Percentiles rank a stretch among this genome's conserved stretches.
Evolutionary conservation across 768 basidiomycete species (phyloP).

Genomic region (Pleurotus giganteus): DNA sequence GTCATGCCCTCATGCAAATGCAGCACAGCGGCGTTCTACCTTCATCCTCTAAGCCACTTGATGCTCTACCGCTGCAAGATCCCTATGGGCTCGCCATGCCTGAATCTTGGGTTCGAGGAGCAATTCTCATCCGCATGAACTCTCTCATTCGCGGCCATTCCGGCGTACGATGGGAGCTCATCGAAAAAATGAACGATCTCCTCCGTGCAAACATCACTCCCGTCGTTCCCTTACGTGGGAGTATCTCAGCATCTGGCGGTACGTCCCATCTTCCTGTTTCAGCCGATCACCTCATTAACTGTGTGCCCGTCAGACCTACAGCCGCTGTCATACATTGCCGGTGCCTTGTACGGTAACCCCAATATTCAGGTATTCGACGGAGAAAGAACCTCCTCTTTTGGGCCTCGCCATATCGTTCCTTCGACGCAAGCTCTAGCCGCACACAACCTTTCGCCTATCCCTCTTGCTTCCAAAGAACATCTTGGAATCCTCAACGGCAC

Average conservation of each 20-base stretch:
- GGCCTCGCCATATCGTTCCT: slow-evolving; percentile 47
- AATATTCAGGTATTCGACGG: slow-evolving; percentile 66
- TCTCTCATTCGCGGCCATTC: slow-evolving; percentile 81
- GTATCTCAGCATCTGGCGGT: slow-evolving; percentile 80
- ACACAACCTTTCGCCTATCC: slow-evolving; percentile 56
- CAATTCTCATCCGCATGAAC: slow-evolving; percentile 79
- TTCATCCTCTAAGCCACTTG: slow-evolving; percentile 42
- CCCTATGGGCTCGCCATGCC: slow-evolving; percentile 75
- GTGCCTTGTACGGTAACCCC: slow-evolving; percentile 63
- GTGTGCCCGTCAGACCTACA: slow-evolving; percentile 26
- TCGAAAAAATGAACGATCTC: slow-evolving; percentile 66
- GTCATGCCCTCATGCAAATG: slow-evolving; percentile 68
- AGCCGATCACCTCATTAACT: neutral
- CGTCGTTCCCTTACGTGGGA: slow-evolving; percentile 77
- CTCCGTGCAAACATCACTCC: slow-evolving; percentile 64
- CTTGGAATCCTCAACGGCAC: slow-evolving; percentile 75
- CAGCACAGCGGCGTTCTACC: slow-evolving; percentile 71
- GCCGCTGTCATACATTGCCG: slow-evolving; percentile 63
- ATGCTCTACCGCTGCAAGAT: slow-evolving; percentile 64
- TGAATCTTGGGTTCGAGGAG: slow-evolving; percentile 82
- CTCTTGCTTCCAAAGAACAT: slow-evolving; percentile 65
- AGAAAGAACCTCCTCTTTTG: slow-evolving; percentile 36
- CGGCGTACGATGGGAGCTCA: slow-evolving; percentile 73
- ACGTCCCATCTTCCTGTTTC: slow-evolving; percentile 16
- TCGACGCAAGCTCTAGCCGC: slow-evolving; percentile 48